Evolutionary conservation across 257 asterid species (phyloP), one percentile per base, ranked within the genome.

Genomic region (Rehmannia glutinosa): DNA sequence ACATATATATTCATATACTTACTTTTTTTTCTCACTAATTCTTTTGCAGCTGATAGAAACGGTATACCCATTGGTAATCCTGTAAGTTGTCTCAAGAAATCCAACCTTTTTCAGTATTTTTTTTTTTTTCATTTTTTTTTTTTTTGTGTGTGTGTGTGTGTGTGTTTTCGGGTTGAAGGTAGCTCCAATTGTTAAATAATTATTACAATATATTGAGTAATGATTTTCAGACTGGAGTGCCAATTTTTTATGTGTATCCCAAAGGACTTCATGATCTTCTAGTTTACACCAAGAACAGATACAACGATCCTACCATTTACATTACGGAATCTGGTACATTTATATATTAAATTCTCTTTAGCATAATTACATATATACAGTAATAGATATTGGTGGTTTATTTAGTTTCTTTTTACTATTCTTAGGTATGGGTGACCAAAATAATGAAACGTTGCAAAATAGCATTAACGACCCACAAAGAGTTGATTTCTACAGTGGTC

Each of bases 1-100:
- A n/a, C n/a, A n/a, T n/a, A n/a, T n/a, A n/a, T n/a, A n/a, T n/a
- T n/a, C n/a, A n/a, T n/a, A n/a, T n/a, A n/a, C n/a, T n/a, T n/a
- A n/a, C n/a, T 8, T 41, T 28, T 55, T 5, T 13, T 46, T 28
- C 0, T 55, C 19, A 1, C 5, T 21, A 27, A 10, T 57, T 43
- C 12, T 54, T 62, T 66, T 8, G 23, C 81, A 83, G 88, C 62
- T 49, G 54, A 51, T 33, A 56, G 67, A 41, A 76, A 83, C 2
- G 89, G 84, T 49, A 64, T 38, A 25, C 59, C 65, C 16, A 83
- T 83, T 6, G 89, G 89, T 0, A 68, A 64, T 9, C 86, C 84
- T 24, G 86, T 83, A 68, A 43, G 74, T 57, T 2, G 71, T 62
- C 23, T 24, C 20, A 43, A 45, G 7, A 36, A 52, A 45, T 12